These are phyloP conservation scores for Trichoderma sp. DNA, from an alignment of 2,329 filamentous ascomycete species.

Conservation along the genomic window DNA sequence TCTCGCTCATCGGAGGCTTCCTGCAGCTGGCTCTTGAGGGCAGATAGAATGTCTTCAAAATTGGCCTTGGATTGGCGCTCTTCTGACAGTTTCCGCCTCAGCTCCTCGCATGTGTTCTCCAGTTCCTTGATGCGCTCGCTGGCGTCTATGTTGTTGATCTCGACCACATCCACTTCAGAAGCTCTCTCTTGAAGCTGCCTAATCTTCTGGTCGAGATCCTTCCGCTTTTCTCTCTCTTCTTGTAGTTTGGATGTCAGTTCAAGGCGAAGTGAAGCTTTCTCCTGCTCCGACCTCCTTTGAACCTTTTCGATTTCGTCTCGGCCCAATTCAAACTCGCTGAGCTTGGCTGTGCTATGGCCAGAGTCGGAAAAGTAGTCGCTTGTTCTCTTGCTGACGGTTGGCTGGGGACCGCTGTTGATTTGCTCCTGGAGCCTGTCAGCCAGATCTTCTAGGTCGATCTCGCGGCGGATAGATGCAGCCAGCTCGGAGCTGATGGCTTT, in stretches of 20 bases:
- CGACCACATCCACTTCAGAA: conserved; percentile 56
- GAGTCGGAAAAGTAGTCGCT: conserved; percentile 99
- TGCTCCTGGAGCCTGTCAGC: conserved; percentile 87
- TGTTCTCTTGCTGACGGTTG: conserved; percentile 68
- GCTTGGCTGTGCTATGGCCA: conserved; percentile 80
- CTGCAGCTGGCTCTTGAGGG: conserved; percentile 78
- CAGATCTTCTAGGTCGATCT: conserved; percentile 95
- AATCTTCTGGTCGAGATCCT: conserved; percentile 78
- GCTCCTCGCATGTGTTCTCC: conserved; percentile 76
- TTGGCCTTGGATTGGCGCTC: conserved; percentile 87
- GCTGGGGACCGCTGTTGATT: conserved; percentile 52
- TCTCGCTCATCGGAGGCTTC: conserved; percentile 85
- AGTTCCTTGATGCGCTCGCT: conserved; percentile 70
- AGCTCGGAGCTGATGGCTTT: conserved; percentile 91
- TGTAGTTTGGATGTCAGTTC: conserved; percentile 84
- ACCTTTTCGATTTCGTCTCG: conserved; percentile 77
- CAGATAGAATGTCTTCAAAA: conserved; percentile 86
- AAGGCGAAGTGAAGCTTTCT: conserved; percentile 80
- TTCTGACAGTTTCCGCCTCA: conserved; percentile 76
- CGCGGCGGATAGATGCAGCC: conserved; percentile 85
- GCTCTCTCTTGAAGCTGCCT: conserved; percentile 78
- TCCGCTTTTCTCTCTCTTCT: conserved; percentile 75
- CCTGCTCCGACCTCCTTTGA: conserved; percentile 82
- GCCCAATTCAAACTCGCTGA: conserved; percentile 63
- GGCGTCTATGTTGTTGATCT: conserved; percentile 56